A percentile compares a stretch with the other conserved stretches of the same genome.
Conservation (phyloP, 2,329 filamentous ascomycete species). For the Apiospora hydei region DNA sequence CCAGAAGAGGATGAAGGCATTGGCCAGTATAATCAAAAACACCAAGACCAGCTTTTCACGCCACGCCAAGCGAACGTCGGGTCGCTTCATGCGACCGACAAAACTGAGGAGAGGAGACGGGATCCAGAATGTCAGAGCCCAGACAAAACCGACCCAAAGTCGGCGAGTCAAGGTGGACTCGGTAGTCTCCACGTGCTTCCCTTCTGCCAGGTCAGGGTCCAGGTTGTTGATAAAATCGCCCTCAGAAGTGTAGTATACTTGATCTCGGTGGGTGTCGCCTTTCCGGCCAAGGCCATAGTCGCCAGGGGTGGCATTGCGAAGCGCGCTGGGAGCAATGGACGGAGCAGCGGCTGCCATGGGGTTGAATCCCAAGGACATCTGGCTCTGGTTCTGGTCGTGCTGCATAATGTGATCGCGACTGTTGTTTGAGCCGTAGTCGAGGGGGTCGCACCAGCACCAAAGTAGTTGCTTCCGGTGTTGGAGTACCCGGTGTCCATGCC, state of each 20-base stretch:
- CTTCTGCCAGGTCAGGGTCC: conserved; percentile 80
- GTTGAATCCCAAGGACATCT: conserved; percentile 47
- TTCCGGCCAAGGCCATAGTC: conserved; percentile 91
- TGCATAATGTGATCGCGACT: conserved; percentile 76
- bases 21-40: conserved; percentile 80
- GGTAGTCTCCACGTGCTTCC: conserved; percentile 78
- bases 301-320: conserved; percentile 65
- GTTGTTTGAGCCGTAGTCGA: conserved; percentile 67
- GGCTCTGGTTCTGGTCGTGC: conserved; percentile 63
- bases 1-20: conserved; percentile 86
- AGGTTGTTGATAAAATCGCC: conserved; percentile 72
- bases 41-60: conserved; percentile 91
- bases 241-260: conserved; percentile 76
- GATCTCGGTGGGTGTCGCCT: conserved; percentile 78
- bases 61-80: conserved; percentile 97
- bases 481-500: conserved; percentile 79
- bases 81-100: conserved; percentile 93
- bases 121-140: conserved; percentile 92
- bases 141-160: conserved; percentile 82
- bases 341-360: conserved; percentile 50
- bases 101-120: conserved; percentile 83
- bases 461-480: conserved; percentile 72
- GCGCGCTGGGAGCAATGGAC: conserved; percentile 67
- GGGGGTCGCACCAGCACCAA: conserved; percentile 62
- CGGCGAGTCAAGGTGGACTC: conserved; percentile 70